A percentile compares a stretch with the other conserved stretches of the same genome.
phyloP scores from a whole-genome alignment of 1,139 yeast species.

The Meyerozyma smithsonii region DNA sequence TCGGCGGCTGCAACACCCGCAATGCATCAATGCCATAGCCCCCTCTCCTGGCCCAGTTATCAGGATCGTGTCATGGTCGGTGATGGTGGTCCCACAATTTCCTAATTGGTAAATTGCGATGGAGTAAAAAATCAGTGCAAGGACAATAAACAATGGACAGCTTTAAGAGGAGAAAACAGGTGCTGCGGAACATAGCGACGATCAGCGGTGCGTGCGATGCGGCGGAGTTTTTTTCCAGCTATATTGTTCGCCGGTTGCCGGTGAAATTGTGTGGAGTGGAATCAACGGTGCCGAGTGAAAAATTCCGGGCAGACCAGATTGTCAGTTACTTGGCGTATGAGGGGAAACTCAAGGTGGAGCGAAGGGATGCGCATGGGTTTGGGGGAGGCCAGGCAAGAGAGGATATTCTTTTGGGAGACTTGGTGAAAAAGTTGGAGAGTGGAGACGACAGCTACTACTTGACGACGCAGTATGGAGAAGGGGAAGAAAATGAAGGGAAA shows the following conservation, averaged over 20 bases:
- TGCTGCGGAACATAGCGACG: background rate
- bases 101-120: conserved; percentile 1
- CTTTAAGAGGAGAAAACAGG: conserved; percentile 1
- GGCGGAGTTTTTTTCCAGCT: conserved; percentile 6
- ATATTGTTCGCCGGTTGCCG: conserved; percentile 8
- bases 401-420: conserved; percentile 43
- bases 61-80: too few species aligned
- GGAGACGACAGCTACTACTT: conserved; percentile 49
- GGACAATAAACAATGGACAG: background rate
- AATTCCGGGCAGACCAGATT: conserved; percentile 33
- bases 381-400: conserved; percentile 57
- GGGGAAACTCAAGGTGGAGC: conserved; percentile 49
- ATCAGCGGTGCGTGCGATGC: background rate
- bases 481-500: conserved; percentile 9
- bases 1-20: too few species aligned
- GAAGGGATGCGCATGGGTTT: conserved; percentile 53
- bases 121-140: background rate
- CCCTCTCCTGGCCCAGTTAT: too few species aligned
- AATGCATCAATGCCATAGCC: too few species aligned
- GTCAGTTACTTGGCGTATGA: conserved; percentile 26
- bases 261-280: conserved; percentile 7
- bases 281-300: conserved; percentile 7
- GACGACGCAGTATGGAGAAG: conserved; percentile 59
- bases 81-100: background rate
- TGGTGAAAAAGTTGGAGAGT: conserved; percentile 32